These are phyloP conservation scores for Balakata baccata DNA, from an alignment of 345 rosid genomes.

Conservation along the genomic window DNA sequence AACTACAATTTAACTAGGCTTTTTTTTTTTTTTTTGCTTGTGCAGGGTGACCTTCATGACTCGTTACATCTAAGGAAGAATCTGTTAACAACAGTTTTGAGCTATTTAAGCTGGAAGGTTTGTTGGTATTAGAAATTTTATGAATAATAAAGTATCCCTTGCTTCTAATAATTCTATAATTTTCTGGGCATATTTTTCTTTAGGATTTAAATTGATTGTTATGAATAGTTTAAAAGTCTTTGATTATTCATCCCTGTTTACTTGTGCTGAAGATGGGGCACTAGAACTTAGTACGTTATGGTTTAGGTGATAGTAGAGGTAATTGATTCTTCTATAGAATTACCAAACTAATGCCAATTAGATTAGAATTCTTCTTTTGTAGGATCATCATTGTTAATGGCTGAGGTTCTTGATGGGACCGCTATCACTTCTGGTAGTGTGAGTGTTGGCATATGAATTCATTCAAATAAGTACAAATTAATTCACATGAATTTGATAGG, in stretches of 20 bases:
- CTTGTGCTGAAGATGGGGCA: not conserved
- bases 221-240: not conserved
- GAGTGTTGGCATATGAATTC: not conserved
- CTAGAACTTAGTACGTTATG: not conserved
- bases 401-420: not conserved
- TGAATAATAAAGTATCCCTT: not conserved
- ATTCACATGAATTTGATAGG: too few species aligned
- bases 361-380: not conserved
- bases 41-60: slow-evolving; percentile 78
- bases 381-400: not conserved
- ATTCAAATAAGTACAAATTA: not conserved
- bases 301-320: slow-evolving; percentile 8
- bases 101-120: slow-evolving; percentile 62
- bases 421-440: not conserved
- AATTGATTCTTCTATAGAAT: not conserved
- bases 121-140: slow-evolving; percentile 19
- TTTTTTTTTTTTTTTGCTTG: slow-evolving; percentile 11
- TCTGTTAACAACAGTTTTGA: slow-evolving; percentile 60
- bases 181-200: not conserved
- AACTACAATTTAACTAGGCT: too few species aligned
- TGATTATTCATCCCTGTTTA: not conserved
- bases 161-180: not conserved
- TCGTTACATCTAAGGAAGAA: slow-evolving; percentile 71
- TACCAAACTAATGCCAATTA: not conserved
- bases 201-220: not conserved